Evolutionary conservation across 2,329 filamentous ascomycete species (phyloP).

Genomic region (Fusarium musae): DNA sequence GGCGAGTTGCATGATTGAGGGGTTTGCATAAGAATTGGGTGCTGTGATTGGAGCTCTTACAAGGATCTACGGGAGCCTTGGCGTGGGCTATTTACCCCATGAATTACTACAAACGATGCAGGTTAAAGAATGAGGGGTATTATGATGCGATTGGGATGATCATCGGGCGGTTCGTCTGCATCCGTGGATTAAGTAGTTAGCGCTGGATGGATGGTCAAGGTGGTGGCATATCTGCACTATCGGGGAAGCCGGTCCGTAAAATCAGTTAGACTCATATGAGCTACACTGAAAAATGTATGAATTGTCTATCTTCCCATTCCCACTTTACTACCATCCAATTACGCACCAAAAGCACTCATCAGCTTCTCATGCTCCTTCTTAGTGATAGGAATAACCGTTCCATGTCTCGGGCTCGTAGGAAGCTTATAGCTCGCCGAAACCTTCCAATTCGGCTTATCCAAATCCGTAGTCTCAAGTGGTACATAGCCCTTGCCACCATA

Average conservation of each 20-base stretch:
- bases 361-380: slow-evolving; percentile 42
- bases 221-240: background rate
- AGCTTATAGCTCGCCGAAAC: slow-evolving; percentile 58
- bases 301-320: background rate
- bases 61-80: background rate
- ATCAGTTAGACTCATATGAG: background rate
- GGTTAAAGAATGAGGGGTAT: slow-evolving; percentile 7
- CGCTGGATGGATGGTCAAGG: background rate
- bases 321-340: no score
- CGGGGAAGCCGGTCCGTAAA: background rate
- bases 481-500: slow-evolving; percentile 63
- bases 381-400: slow-evolving; percentile 64
- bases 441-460: slow-evolving; percentile 60
- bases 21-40: slow-evolving; percentile 2
- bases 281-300: background rate
- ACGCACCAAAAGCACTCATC: slow-evolving; percentile 1
- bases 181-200: background rate
- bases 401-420: slow-evolving; percentile 62
- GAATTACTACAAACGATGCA: background rate
- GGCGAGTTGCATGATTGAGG: slow-evolving; percentile 13
- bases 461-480: slow-evolving; percentile 61
- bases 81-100: background rate
- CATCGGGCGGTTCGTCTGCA: background rate
- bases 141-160: background rate
- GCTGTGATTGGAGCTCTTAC: slow-evolving; percentile 21